Evolutionary conservation across 202 grass and related monocot genomes (phyloP), one percentile per base, ranked within the genome.

Genomic region (Zoysia matrella): DNA sequence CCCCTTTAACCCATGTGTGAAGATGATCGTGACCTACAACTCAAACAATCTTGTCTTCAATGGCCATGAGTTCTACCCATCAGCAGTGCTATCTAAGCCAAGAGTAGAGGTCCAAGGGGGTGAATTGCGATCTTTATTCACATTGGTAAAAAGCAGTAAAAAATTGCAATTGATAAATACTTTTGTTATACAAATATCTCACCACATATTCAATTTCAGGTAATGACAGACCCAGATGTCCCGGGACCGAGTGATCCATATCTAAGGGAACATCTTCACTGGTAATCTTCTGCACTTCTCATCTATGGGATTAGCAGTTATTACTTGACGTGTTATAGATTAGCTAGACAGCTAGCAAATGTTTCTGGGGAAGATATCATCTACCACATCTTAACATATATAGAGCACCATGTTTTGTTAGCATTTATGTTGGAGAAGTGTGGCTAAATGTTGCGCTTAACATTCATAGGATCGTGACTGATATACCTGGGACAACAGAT

Each of bases 401-500:
- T 36, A 36, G 1, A 36, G 30, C n/a, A 77, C 0, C 11, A 72
- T 72, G 36, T 69, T 55, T 51, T 76, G n/a, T 40, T 9, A 90
- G 40, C 47, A 60, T 15, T 76, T 62, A 60, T 7, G 4, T 0
- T 42, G 39, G 36, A 64, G 9, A 70, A n/a, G 4, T 55, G 5
- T 65, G 14, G 66, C 41, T 65, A 67, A 65, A 36, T 79, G 43
- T 78, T 77, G 43, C 78, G 18, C 1, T 69, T 89, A 67, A 64
- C 71, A 67, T 79, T 91, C 74, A 14, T 84, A 97, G 94, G 91
- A 82, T 94, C 67, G 94, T 94, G 56, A 90, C 87, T 74, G 83
- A 94, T 79, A 97, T 97, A 84, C 94, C 94, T 53, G 94, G 94
- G 68, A 94, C 91, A 50, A 97, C 94, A 74, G 89, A 94, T 87